Conservation (phyloP, 106 monocot genomes). For the Acorus calamus region DNA sequence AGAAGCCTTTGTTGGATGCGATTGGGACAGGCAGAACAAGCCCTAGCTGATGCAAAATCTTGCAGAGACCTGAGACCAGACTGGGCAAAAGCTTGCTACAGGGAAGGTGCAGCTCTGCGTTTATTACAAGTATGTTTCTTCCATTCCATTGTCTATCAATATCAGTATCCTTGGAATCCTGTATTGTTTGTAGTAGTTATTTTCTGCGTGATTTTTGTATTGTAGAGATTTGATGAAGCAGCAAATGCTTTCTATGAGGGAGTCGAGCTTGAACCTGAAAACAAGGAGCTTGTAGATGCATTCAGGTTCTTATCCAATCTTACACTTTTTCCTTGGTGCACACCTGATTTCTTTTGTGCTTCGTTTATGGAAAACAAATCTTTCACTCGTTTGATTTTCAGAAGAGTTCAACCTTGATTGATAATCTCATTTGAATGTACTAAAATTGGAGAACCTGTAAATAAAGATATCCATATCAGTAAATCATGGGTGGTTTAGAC, state of each 20-base stretch:
- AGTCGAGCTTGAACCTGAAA: conserved; percentile 80
- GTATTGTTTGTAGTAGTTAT: neutral
- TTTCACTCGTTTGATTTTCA: too few relatives aligned
- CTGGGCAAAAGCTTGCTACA: conserved; percentile 88
- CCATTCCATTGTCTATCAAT: neutral
- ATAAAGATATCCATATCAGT: too few relatives aligned
- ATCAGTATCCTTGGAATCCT: neutral
- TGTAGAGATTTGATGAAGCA: conserved; percentile 83
- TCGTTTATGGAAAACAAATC: too few relatives aligned
- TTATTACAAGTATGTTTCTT: conserved; percentile 42
- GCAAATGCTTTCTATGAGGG: conserved; percentile 95
- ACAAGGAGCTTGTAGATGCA: conserved; percentile 73
- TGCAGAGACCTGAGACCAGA: conserved; percentile 63
- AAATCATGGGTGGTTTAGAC: too few relatives aligned
- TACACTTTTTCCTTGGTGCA: neutral
- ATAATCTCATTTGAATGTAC: too few relatives aligned
- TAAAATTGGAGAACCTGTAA: too few relatives aligned
- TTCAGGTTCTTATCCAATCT: conserved; percentile 48
- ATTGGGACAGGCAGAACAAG: conserved; percentile 63
- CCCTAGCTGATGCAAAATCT: conserved; percentile 69
- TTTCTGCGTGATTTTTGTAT: neutral
- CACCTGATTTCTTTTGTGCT: too few relatives aligned
- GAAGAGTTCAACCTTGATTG: too few relatives aligned
- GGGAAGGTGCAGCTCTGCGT: conserved; percentile 81
- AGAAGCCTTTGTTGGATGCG: conserved; percentile 84